Conservation (phyloP, 2,329 filamentous ascomycete genomes). For the Colletotrichum falcatum region DNA sequence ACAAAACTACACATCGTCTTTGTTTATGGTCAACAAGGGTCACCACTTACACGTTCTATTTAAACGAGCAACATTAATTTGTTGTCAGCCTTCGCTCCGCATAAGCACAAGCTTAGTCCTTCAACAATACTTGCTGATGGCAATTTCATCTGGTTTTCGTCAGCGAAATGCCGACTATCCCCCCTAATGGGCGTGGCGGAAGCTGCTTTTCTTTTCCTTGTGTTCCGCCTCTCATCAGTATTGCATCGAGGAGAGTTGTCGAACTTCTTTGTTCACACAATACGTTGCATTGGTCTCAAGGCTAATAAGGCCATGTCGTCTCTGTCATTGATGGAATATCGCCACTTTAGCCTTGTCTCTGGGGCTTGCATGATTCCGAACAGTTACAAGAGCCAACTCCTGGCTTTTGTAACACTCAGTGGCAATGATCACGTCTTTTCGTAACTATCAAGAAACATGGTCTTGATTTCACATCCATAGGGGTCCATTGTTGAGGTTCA, state of each 20-base stretch:
- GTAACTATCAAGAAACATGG: background rate
- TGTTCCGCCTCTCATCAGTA: background rate
- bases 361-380: background rate
- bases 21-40: background rate
- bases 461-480: background rate
- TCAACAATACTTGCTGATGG: background rate
- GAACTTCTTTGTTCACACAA: background rate
- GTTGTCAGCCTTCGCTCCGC: background rate
- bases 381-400: background rate
- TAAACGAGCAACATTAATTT: background rate
- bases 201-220: background rate
- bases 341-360: background rate
- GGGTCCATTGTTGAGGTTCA: background rate
- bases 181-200: no score
- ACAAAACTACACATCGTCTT: no score
- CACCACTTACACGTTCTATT: background rate
- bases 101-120: background rate
- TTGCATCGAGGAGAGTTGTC: background rate
- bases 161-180: background rate
- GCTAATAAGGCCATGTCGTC: background rate
- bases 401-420: background rate
- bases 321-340: background rate
- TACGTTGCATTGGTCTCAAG: background rate
- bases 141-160: background rate
- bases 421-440: background rate